These are phyloP conservation scores for Thelonectria rubi DNA, from an alignment of 2,329 filamentous ascomycete genomes.

Conservation along the genomic window DNA sequence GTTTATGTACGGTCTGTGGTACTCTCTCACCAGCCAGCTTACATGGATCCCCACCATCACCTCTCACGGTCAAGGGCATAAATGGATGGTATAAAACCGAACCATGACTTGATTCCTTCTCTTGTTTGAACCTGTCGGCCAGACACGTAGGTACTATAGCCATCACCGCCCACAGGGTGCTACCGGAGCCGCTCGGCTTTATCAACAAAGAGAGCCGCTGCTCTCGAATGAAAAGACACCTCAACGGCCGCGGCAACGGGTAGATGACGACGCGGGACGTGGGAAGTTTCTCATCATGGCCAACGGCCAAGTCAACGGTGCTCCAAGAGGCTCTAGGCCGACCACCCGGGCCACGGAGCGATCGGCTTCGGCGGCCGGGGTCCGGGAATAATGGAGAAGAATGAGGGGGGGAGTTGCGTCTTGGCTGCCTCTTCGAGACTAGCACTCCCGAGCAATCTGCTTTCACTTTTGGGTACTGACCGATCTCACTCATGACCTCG, in stretches of 20 bases:
- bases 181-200: not conserved
- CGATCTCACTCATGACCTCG: slow-evolving; percentile 25
- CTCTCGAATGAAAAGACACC: no score
- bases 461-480: not conserved
- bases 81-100: no score
- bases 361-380: slow-evolving; percentile 15
- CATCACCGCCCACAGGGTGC: slow-evolving; percentile 1
- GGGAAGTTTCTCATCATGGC: not conserved
- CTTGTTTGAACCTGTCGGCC: no score
- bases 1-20: no score
- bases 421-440: slow-evolving; percentile 45
- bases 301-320: not conserved
- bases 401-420: slow-evolving; percentile 37
- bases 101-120: no score
- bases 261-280: not conserved
- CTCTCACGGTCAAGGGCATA: no score
- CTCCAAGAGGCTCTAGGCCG: no score
- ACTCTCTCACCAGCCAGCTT: no score
- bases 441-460: slow-evolving; percentile 30
- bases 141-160: not conserved
- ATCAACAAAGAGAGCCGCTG: not conserved
- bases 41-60: no score
- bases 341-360: slow-evolving; percentile 3
- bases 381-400: slow-evolving; percentile 25
- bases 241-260: not conserved